Evolutionary conservation across 192 early-diverging fungal genomes (phyloP), one percentile per base, ranked within the genome.

Genomic region (Phycomyces nitens): DNA sequence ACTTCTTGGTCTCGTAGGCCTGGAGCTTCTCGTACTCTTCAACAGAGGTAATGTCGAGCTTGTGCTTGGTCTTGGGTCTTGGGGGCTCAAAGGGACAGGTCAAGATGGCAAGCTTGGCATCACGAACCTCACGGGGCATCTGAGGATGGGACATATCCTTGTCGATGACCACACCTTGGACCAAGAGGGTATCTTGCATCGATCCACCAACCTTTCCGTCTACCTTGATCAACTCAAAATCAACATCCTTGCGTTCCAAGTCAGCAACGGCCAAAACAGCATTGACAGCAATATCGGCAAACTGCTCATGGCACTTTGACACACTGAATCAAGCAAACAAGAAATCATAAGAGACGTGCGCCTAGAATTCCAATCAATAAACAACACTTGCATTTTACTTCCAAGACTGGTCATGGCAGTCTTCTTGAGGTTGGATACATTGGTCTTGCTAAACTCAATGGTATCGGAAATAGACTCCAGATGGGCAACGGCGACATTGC

Each of bases 51-150:
- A 99, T 98, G 68, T 99, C 97, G 61, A 99, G 83, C 85, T 97
- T 94, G 79, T 98, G 97, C 90, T 99, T 99, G 71, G 97, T 99
- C 82, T 99, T 99, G 77, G 97, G 97, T 85, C 98, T 97, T 66
- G 97, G 97, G 53, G 97, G 96, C 82, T 99, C 97, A 76, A 99
- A 99, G 41, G 98, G 90, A 80, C 98, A 99, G 39, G 98, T 99
- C 44, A 99, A 80, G 67, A 99, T 99, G 40, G 98, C 98, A 62
- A 99, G 91, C 80, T 91, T 93, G 76, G 95, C 96, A 66, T 99
- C 90, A 44, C 83, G 81, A 59, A 99, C 84, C 73, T 95, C 94
- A 68, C 94, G 94, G 29, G 94, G 93, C 98, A 99, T 99, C 82
- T 99, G 96, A 43, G 96, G 96, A 75, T 99, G 98, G 40, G 95